Percentiles rank a stretch among this genome's conserved stretches.
phyloP scores from a whole-genome alignment of 139 green algal genomes.

The Auxenochlorella protothecoides region DNA sequence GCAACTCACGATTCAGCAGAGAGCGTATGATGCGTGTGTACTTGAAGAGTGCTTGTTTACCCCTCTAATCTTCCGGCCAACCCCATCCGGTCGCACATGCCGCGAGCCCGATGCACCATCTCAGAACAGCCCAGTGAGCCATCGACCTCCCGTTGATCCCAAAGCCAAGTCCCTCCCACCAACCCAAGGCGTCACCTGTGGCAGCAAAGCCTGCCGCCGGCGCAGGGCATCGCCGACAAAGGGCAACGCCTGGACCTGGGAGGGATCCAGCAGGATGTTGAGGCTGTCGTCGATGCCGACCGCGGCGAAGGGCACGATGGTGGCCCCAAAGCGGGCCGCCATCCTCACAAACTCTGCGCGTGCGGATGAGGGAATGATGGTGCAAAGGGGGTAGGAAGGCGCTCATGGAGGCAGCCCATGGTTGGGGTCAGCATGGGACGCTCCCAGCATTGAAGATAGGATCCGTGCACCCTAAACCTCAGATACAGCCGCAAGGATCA shows the following conservation, averaged over 20 bases:
- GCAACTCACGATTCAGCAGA: background rate
- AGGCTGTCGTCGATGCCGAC: constrained; percentile 70
- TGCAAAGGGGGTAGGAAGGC: too few species aligned
- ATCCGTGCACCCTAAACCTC: too few species aligned
- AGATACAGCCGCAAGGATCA: background rate
- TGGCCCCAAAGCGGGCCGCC: constrained; percentile 72
- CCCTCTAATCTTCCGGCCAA: too few species aligned
- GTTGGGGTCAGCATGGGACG: too few species aligned
- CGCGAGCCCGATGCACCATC: too few species aligned
- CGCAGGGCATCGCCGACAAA: constrained; percentile 44
- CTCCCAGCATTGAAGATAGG: too few species aligned
- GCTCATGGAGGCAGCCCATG: too few species aligned
- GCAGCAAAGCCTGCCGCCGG: constrained; percentile 3
- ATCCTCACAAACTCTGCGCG: constrained; percentile 83
- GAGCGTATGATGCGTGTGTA: background rate
- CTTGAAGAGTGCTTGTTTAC: too few species aligned
- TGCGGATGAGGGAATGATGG: too few species aligned
- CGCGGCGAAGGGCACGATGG: constrained; percentile 86
- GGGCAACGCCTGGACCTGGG: constrained; percentile 46
- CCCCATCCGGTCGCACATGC: too few species aligned
- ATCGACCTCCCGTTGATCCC: background rate
- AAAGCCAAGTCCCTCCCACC: too few species aligned
- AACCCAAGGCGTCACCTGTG: constrained; percentile 11
- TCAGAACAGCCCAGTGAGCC: background rate
- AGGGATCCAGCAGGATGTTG: constrained; percentile 42